Conservation (phyloP, 176 grass and related monocot genomes). For the Oryza australiensis region DNA sequence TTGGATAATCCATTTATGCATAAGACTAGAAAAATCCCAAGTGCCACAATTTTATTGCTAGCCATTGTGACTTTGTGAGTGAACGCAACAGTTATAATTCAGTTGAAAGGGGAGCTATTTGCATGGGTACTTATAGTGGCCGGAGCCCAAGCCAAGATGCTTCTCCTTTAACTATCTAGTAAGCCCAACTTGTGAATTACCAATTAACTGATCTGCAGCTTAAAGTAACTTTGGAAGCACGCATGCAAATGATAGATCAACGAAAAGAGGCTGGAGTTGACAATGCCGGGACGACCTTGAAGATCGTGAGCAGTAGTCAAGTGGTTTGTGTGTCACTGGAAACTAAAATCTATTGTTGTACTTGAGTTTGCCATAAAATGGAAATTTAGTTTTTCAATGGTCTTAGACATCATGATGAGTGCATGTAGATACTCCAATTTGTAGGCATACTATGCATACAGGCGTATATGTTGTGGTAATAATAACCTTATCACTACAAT, state of each 20-base stretch:
- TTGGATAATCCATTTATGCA: background rate
- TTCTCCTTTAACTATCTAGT: background rate
- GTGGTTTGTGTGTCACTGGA: background rate
- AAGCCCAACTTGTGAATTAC: background rate
- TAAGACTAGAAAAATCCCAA: background rate
- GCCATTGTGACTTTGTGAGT: background rate
- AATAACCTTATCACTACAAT: background rate
- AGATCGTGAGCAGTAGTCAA: background rate
- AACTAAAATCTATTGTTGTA: background rate
- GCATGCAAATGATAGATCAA: background rate
- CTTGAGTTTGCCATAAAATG: background rate
- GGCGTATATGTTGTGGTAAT: background rate
- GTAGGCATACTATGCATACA: background rate
- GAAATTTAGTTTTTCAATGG: background rate
- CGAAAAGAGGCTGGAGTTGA: background rate
- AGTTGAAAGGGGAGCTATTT: background rate
- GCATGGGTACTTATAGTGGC: background rate
- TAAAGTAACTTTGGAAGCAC: background rate
- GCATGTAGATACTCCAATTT: background rate
- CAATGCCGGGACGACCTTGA: background rate
- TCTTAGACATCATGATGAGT: background rate
- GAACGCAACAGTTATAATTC: background rate
- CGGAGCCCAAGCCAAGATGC: background rate
- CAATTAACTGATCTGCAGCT: background rate
- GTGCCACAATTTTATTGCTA: background rate